A percentile compares a stretch with the other conserved stretches of the same genome.
Conservation (phyloP, 2,329 filamentous ascomycete species). For the Claviceps capensis region DNA sequence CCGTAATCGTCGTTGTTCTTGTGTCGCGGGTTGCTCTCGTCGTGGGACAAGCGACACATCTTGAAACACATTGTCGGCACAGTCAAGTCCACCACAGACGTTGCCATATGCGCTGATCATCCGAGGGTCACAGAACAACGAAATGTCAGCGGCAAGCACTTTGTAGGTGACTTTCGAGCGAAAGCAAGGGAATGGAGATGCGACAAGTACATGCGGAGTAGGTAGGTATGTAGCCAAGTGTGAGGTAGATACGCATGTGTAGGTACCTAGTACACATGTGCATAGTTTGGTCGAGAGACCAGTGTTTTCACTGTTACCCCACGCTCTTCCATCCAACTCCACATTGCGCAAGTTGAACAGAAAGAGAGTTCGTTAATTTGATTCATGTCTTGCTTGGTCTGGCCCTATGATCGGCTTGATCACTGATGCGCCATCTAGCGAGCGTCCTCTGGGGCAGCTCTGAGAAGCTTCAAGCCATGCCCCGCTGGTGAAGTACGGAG, state of each 20-base stretch:
- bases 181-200: not conserved
- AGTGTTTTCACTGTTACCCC: too few species aligned
- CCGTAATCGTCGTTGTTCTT: not conserved
- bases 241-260: not conserved
- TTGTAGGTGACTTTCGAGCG: not conserved
- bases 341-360: not conserved
- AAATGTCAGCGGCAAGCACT: not conserved
- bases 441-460: not conserved
- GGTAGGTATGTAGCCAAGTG: not conserved
- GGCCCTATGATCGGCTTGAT: not conserved
- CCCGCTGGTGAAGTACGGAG: not conserved
- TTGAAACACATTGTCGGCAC: conserved; percentile 9
- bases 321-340: not conserved
- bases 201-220: not conserved
- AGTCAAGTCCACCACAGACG: not conserved
- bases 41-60: conserved; percentile 3
- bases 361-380: not conserved
- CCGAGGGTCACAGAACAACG: not conserved
- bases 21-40: not conserved
- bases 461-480: not conserved
- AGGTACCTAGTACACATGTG: not conserved
- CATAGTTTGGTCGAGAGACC: not conserved
- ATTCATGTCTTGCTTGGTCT: conserved; percentile 1
- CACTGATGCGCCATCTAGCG: not conserved
- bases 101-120: not conserved